These are phyloP conservation scores for Rugonectria rugulosa DNA, from an alignment of 2,329 filamentous ascomycete genomes.

Conservation along the genomic window DNA sequence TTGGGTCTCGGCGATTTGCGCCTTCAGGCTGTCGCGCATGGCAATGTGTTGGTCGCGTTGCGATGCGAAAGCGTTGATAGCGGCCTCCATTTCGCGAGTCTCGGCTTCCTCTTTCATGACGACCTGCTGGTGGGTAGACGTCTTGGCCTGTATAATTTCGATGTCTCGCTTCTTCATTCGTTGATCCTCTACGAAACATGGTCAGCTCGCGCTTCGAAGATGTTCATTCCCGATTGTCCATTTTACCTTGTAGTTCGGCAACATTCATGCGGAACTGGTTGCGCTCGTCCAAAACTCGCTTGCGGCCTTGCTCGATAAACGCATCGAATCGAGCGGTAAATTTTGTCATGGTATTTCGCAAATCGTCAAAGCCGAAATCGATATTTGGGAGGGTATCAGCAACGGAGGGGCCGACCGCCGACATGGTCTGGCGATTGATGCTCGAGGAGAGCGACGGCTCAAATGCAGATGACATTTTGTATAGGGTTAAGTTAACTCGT, in stretches of 20 bases:
- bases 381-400: conserved; percentile 84
- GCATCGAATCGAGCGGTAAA: conserved; percentile 92
- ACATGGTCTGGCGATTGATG: conserved; percentile 63
- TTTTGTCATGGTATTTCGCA: conserved; percentile 92
- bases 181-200: conserved; percentile 76
- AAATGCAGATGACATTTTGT: conserved; percentile 66
- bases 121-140: conserved; percentile 73
- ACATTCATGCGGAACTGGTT: conserved; percentile 93
- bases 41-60: conserved; percentile 69
- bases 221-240: conserved; percentile 20
- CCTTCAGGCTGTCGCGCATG: conserved; percentile 63
- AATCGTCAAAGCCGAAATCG: conserved; percentile 94
- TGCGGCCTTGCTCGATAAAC: conserved; percentile 91
- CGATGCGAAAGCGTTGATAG: conserved; percentile 64
- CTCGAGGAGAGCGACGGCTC: conserved; percentile 74
- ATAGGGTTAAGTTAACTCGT: no score
- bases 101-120: conserved; percentile 81
- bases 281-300: conserved; percentile 88
- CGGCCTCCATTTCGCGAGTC: conserved; percentile 74
- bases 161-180: conserved; percentile 89
- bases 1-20: conserved; percentile 72
- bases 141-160: conserved; percentile 79
- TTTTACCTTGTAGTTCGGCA: conserved; percentile 90
- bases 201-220: conserved; percentile 1
- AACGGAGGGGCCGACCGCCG: conserved; percentile 69